Evolutionary conservation across 768 basidiomycete genomes (phyloP).

Genomic region (Piloderma croceum): DNA sequence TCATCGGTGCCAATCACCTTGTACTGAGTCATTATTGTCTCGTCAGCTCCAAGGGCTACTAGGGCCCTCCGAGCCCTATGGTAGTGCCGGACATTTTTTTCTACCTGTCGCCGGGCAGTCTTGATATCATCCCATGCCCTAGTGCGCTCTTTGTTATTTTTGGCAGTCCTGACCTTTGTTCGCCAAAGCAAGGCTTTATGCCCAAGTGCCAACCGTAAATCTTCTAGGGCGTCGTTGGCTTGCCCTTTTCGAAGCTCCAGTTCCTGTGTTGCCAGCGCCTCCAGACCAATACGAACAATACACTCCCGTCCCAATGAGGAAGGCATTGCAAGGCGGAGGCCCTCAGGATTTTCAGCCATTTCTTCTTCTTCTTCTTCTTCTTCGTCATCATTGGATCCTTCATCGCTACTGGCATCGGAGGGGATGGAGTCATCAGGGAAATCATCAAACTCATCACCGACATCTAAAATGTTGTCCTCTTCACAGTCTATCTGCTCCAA

Average conservation of each 20-base stretch:
- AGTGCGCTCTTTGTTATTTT: background rate
- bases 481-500: background rate
- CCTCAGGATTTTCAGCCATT: background rate
- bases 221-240: conserved; percentile 15
- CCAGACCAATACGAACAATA: background rate
- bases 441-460: no score
- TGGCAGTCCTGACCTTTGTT: background rate
- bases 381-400: background rate
- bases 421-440: no score
- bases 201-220: conserved; percentile 2
- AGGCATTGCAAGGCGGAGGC: background rate
- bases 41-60: background rate
- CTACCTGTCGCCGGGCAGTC: background rate
- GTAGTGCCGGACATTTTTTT: background rate
- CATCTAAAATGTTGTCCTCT: background rate
- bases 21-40: background rate
- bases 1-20: background rate
- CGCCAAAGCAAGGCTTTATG: conserved; percentile 7
- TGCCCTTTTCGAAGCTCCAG: conserved; percentile 5
- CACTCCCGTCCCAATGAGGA: background rate
- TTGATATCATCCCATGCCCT: background rate
- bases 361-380: background rate
- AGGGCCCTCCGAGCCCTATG: background rate
- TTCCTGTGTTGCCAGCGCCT: conserved; percentile 4
- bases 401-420: no score